phyloP scores from a whole-genome alignment of 1,284 basidiomycete species.

The Pseudozyma hubeiensis region DNA sequence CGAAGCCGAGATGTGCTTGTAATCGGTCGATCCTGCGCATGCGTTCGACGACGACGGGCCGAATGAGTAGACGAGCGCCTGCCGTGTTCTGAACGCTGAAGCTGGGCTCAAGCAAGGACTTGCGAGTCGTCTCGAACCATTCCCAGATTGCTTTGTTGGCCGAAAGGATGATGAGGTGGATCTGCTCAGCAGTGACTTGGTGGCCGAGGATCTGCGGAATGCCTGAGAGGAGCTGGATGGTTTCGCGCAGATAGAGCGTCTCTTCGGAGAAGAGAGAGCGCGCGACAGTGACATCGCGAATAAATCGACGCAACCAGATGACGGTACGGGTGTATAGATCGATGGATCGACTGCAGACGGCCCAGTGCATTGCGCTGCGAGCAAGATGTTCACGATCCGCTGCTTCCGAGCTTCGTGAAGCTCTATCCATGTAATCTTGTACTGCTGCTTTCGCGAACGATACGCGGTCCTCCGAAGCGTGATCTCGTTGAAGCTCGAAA shows the following conservation, averaged over 20 bases:
- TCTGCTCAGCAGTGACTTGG: too few species aligned
- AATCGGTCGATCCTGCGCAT: constrained; percentile 7
- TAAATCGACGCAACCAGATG: constrained; percentile 4
- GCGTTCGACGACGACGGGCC: constrained; percentile 5
- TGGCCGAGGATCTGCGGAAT: neutral
- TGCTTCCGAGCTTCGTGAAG: neutral
- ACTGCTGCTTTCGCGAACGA: too few species aligned
- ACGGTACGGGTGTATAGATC: neutral
- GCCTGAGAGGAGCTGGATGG: constrained; percentile 4
- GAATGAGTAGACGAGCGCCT: constrained; percentile 1
- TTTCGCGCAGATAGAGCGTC: neutral
- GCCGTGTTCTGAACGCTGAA: neutral
- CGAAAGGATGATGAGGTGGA: neutral
- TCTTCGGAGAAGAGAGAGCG: constrained; percentile 1
- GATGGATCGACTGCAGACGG: constrained; percentile 6
- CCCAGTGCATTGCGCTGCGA: neutral
- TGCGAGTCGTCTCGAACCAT: constrained; percentile 4
- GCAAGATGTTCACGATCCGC: constrained; percentile 1
- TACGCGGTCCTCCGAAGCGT: too few species aligned
- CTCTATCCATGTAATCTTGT: too few species aligned
- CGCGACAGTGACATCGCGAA: constrained; percentile 7
- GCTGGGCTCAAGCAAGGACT: constrained; percentile 1
- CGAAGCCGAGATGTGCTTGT: neutral
- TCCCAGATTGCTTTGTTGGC: constrained; percentile 9
- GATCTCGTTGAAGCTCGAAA: too few species aligned